Conservation (phyloP, 2,329 filamentous ascomycete species). For the Pseudomassariella vexata region DNA sequence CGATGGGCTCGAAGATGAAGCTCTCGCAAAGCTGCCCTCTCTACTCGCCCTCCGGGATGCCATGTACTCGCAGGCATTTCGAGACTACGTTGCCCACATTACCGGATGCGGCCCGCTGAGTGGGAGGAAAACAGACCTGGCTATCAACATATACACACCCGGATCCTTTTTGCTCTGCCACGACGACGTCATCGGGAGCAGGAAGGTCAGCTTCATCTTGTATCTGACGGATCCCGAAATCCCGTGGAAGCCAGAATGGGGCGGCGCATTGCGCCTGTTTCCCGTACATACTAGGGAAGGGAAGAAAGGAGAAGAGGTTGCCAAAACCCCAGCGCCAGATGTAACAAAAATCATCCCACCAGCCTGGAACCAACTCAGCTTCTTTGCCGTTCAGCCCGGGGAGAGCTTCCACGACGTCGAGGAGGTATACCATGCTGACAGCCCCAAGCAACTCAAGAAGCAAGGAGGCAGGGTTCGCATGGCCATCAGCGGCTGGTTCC, state of each 20-base stretch:
- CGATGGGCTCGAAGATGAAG: conserved; percentile 83
- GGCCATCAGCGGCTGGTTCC: conserved; percentile 98
- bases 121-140: conserved; percentile 96
- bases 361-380: conserved; percentile 94
- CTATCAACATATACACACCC: conserved; percentile 96
- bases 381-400: conserved; percentile 97
- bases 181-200: conserved; percentile 97
- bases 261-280: conserved; percentile 84
- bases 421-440: conserved; percentile 78
- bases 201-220: conserved; percentile 92
- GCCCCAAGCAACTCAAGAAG: conserved; percentile 53
- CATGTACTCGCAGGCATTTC: conserved; percentile 84
- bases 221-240: conserved; percentile 91
- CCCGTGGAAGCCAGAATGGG: conserved; percentile 88
- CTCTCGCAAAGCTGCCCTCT: conserved; percentile 79
- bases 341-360: conserved; percentile 80
- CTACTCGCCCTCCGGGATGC: conserved; percentile 90
- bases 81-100: conserved; percentile 80
- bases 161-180: conserved; percentile 95
- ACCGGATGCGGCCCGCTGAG: conserved; percentile 83
- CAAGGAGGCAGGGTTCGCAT: conserved; percentile 80
- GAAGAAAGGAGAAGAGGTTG: conserved; percentile 65
- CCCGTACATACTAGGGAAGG: conserved; percentile 62
- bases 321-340: conserved; percentile 76
- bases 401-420: conserved; percentile 99